Base-by-base conservation (phyloP, 192 early-diverging fungal species). In the Coemansia sp. region DNA sequence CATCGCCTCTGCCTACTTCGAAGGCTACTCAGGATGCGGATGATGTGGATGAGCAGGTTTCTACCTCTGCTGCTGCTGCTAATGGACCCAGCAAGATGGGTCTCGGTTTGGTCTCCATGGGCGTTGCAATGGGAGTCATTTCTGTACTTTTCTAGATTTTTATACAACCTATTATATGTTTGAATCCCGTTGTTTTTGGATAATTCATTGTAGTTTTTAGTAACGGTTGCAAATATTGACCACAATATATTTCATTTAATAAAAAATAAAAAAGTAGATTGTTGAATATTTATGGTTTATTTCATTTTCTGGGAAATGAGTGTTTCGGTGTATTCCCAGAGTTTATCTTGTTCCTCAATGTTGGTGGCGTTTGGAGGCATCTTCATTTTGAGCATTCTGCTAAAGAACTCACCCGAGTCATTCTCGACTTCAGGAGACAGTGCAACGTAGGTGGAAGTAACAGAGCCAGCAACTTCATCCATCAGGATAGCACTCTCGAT, bases 261-360 rank as follows among this genome's bases (percentile, higher is more conserved):
- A 5, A 6, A 13, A 13, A 39, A 20, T 9, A 42, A 32, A 32
- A 32, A 8, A 32, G 25, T 37, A 25, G 37, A 34, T 17, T 36
- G 22, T 19, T 24, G 22, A 46, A 11, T 18, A 18, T n/a, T 32
- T 32, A 32, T 32, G 6, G 5, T 38, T 50, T 36, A 17, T 24
- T 37, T 19, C 2, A 26, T 36, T 52, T 52, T 22, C 37, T 34
- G 18, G 58, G n/a, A 24, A 28, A 55, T 20, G 9, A 63, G 29
- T n/a, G 47, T 32, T 33, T 63, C 60, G 5, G 60, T 43, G 41
- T 50, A 63, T 2, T 22, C 46, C 60, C 60, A 63, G 4, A 63
- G 45, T 22, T 30, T 50, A 15, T 63, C 60, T 30, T 63, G 60
- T 20, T 55, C 46, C 3, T 19, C 37, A 14, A 33, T 45, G 18